Evolutionary conservation across 495 filamentous ascomycete species (phyloP), one percentile per base, ranked within the genome.

Genomic region (Geoglossum glabrum): DNA sequence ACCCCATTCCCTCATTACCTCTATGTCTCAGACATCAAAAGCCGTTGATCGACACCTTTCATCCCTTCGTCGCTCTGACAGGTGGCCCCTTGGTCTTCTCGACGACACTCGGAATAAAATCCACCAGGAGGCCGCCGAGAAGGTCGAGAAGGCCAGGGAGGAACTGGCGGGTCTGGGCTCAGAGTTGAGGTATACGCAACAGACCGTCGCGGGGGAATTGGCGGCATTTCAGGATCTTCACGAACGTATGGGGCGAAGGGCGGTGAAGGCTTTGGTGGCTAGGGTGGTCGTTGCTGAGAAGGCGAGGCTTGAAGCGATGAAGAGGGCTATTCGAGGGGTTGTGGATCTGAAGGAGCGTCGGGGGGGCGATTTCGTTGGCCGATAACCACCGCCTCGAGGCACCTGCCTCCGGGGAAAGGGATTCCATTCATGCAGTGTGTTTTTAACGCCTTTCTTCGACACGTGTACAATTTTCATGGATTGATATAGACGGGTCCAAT

Each of bases 141-240:
- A 84, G 64, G 83, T 84, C 27, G 74, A 74, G 49, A 76, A 79
- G 26, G 76, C 74, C 15, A 75, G 83, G 60, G 66, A 72, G 19
- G 85, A 95, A 62, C 70, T 84, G 9, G 73, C 79, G 34, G 74
- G 72, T 26, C 66, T 95, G 19, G 81, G 82, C 0, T 78, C 78
- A 51, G 93, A 99, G 65, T 68, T 99, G 21, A 72, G 86, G 34
- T 96, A 93, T 66, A 95, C 89, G 54, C 90, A 95, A 69, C 85
- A 90, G 67, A 86, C 90, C 10, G 90, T 96, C 6, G 90, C 93
- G 13, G 74, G 80, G 8, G 93, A 99, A 67, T 66, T 99, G 59
- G 90, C 92, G 0, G 90, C 87, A 1, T 97, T 90, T 85, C 86
- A 94, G 63, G 87, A 92, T 15, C 79, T 86, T 73, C 81, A 89